Conservation (phyloP, 768 basidiomycete genomes). For the Termitomyces sp. region DNA sequence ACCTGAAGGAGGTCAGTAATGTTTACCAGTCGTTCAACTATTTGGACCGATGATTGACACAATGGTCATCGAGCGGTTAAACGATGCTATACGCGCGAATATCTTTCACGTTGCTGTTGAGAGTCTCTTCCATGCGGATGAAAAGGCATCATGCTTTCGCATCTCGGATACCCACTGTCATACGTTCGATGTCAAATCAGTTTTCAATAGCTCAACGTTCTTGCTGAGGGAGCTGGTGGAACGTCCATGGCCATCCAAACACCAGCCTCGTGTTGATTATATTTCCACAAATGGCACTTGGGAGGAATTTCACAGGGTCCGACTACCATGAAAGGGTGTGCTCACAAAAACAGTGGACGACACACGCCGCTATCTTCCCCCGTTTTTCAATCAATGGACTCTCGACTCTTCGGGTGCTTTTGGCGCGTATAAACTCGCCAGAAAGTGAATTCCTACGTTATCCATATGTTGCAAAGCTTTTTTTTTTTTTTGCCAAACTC, state of each 20-base stretch:
- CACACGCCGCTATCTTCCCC: not conserved
- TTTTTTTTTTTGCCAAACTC: not conserved
- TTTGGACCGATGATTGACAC: conserved; percentile 89
- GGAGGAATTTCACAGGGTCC: not conserved
- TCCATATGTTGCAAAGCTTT: not conserved
- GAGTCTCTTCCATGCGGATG: too few species aligned
- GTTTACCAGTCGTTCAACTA: not conserved
- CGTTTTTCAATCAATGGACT: not conserved
- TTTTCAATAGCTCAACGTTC: too few species aligned
- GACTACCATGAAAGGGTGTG: not conserved
- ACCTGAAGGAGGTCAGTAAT: conserved; percentile 31
- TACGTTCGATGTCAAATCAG: too few species aligned
- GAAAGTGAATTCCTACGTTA: too few species aligned
- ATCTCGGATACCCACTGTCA: too few species aligned
- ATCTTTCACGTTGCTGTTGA: too few species aligned
- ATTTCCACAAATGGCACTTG: not conserved
- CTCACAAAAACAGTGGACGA: not conserved
- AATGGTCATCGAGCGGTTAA: too few species aligned
- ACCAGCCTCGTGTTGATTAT: not conserved
- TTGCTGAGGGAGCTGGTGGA: too few species aligned
- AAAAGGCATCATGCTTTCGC: too few species aligned
- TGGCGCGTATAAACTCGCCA: not conserved
- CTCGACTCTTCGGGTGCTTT: not conserved
- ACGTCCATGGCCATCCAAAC: too few species aligned
- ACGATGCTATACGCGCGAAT: too few species aligned